phyloP scores from a whole-genome alignment of 116 monocot genomes.

The Posidonia oceanica region DNA sequence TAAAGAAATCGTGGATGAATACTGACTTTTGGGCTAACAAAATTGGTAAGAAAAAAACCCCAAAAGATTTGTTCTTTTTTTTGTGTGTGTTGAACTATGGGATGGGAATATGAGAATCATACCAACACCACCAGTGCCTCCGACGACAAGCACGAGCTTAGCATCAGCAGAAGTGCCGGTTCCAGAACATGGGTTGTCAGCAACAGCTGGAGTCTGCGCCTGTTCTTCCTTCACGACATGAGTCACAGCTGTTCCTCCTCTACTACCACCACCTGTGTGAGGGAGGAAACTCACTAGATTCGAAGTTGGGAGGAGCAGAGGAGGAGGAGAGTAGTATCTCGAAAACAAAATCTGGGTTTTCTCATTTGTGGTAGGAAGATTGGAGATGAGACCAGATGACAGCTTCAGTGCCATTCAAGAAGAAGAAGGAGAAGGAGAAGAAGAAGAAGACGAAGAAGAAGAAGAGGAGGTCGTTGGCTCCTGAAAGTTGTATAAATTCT shows the following conservation, averaged over 20 bases:
- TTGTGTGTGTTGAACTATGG: not conserved
- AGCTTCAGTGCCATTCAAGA: not conserved
- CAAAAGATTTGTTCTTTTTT: no score
- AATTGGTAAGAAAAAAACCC: not conserved
- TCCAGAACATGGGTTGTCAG: not conserved
- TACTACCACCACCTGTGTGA: not conserved
- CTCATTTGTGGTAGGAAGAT: not conserved
- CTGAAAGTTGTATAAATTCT: no score
- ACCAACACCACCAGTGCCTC: conserved; percentile 90
- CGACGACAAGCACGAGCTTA: conserved; percentile 75
- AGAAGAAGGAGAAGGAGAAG: not conserved
- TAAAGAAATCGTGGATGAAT: no score
- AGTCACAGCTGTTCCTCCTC: not conserved
- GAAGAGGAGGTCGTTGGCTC: no score
- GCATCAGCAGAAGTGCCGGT: conserved; percentile 11
- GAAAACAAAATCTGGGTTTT: not conserved
- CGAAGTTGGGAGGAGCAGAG: not conserved
- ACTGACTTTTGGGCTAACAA: no score
- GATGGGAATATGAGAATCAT: not conserved
- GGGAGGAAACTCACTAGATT: not conserved
- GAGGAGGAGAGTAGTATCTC: no score
- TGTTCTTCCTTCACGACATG: conserved; percentile 5
- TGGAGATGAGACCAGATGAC: not conserved
- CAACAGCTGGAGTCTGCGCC: not conserved
- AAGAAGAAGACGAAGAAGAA: not conserved